Evolutionary conservation across 768 basidiomycete genomes (phyloP).

Genomic region (Lactifluus pinguis): DNA sequence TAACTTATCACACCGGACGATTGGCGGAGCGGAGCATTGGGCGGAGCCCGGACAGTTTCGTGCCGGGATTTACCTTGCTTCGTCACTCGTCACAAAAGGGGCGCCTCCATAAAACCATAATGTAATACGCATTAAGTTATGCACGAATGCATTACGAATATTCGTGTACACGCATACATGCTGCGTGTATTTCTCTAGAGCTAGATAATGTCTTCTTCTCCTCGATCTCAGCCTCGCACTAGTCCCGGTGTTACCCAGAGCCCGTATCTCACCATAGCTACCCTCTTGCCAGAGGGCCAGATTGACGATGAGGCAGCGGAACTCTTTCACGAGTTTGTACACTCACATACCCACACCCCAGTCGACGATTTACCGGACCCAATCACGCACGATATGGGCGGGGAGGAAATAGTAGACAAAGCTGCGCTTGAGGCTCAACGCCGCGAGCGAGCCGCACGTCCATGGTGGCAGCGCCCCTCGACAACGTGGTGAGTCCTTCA

Average conservation of each 20-base stretch:
- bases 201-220: neutral
- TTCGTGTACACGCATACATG: too few species aligned
- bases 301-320: conserved; percentile 40
- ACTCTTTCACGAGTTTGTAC: conserved; percentile 37
- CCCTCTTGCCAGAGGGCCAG: conserved; percentile 37
- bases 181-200: too few species aligned
- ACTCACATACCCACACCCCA: conserved; percentile 29
- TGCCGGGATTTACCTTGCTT: too few species aligned
- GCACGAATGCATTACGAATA: too few species aligned
- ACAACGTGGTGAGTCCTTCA: conserved; percentile 52
- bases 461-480: conserved; percentile 74
- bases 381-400: conserved; percentile 17
- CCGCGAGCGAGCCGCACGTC: conserved; percentile 26
- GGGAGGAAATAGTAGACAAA: conserved; percentile 14
- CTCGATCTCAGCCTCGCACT: neutral
- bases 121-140: too few species aligned
- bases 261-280: conserved; percentile 26
- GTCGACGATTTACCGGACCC: conserved; percentile 29
- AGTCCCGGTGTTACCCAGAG: conserved; percentile 21
- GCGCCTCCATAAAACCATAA: too few species aligned
- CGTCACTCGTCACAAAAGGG: too few species aligned
- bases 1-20: too few species aligned
- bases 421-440: conserved; percentile 21
- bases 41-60: too few species aligned
- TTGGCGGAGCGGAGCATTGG: too few species aligned